Evolutionary conservation across 345 rosid species (phyloP).

Genomic region (Eucalyptus marginata): DNA sequence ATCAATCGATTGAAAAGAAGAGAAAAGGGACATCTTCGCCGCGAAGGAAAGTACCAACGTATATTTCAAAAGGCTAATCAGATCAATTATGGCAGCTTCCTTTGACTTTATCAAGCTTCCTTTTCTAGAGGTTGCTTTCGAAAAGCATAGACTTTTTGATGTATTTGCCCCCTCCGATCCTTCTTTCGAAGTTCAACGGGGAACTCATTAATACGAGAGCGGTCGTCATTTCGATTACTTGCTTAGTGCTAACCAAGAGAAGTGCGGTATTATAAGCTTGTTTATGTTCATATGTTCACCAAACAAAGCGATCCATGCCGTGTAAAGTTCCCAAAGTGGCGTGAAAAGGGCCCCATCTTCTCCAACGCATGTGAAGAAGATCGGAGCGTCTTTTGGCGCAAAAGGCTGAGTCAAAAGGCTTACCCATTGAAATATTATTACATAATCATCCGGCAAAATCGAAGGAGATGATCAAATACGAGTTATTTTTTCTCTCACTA

Average conservation of each 20-base stretch:
- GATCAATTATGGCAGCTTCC: background rate
- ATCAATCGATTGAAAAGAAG: background rate
- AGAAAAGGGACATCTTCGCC: background rate
- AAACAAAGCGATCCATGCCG: background rate
- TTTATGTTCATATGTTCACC: background rate
- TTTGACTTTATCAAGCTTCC: background rate
- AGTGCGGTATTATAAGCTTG: background rate
- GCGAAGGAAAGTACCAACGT: background rate
- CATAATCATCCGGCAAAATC: background rate
- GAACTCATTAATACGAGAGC: background rate
- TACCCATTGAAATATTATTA: background rate
- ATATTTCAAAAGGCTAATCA: background rate
- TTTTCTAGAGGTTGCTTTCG: background rate
- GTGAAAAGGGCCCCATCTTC: background rate
- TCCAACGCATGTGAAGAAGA: background rate
- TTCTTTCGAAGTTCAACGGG: background rate
- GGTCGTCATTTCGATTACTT: background rate
- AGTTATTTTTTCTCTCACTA: background rate
- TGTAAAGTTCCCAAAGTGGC: background rate
- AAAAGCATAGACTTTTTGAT: background rate
- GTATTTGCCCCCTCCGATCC: background rate
- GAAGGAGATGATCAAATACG: background rate
- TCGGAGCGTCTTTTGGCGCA: background rate
- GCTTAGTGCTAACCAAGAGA: background rate
- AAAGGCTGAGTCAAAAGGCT: background rate